Evolutionary conservation across 176 grass and related monocot genomes (phyloP), one percentile per base, ranked within the genome.

Genomic region (Chrysopogon serrulatus): DNA sequence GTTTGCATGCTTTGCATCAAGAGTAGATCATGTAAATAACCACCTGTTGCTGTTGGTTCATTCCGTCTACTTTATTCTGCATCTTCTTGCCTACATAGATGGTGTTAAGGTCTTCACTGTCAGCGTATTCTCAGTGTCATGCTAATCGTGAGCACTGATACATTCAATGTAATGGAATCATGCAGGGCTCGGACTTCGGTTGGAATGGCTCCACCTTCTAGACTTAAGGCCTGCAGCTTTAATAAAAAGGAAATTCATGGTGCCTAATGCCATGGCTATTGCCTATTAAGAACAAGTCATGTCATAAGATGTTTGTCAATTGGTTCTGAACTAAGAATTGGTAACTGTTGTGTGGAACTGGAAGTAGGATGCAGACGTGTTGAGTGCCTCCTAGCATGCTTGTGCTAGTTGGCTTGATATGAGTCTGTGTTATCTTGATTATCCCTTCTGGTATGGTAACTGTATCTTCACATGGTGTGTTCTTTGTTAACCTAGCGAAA

Each of bases 1-100:
- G 87, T 89, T 96, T 96, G 88, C 93, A 96, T 91, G 96, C 93
- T 92, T 91, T 96, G 90, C 96, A 96, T 99, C 91, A 99, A 83
- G 88, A 94, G 73, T 94, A 96, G 81, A 86, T 91, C 79, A 76
- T 94, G 84, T 95, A 92, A 92, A 81, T 85, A 61, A 74, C n/a
- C 59, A 80, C 15, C 44, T 85, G 34, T 49, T 63, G 61, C 77
- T 85, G 34, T 49, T 63, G 61, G 77, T 84, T 64, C 5, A 85
- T 33, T 3, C 13, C 5, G 10, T 18, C 26, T 23, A 73, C 67
- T 57, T 80, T 21, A 0, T 45, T 77, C 48, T 33, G 42, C 74
- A 68, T 48, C 3, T 57, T 5, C 36, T 72, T 84, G 48, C 28
- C 27, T 76, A 57, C 2, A 8, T 36, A 82, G 43, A 18, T 56